Conservation (phyloP, 2,329 filamentous ascomycete genomes). For the Aureobasidium musti region DNA sequence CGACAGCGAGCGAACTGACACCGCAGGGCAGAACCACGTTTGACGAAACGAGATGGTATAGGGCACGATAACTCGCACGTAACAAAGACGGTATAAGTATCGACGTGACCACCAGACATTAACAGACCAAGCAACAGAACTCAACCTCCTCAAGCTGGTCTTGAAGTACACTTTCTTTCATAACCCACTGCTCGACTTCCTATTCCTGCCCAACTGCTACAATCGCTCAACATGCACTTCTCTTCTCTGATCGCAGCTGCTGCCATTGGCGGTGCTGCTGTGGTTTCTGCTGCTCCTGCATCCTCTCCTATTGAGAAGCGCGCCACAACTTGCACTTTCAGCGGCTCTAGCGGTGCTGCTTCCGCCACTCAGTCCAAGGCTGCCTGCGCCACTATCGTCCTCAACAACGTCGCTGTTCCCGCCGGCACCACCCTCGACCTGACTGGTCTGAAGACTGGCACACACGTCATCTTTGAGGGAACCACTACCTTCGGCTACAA, state of each 20-base stretch:
- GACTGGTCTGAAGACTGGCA: conserved; percentile 40
- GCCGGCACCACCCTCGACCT: conserved; percentile 45
- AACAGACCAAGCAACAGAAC: conserved; percentile 10
- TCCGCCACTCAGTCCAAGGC: conserved; percentile 31
- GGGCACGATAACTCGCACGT: neutral
- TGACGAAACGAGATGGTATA: conserved; percentile 3
- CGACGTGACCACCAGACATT: neutral
- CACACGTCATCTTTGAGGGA: conserved; percentile 61
- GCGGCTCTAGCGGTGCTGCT: conserved; percentile 28
- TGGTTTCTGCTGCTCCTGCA: conserved; percentile 26
- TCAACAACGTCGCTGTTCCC: conserved; percentile 44
- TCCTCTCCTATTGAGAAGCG: conserved; percentile 24
- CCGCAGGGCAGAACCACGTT: neutral
- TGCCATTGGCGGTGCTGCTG: conserved; percentile 27
- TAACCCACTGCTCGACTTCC: neutral
- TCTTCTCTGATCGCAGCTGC: conserved; percentile 30
- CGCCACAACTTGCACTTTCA: conserved; percentile 32
- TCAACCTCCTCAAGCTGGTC: conserved; percentile 17
- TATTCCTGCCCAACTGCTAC: conserved; percentile 14
- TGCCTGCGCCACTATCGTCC: conserved; percentile 44
- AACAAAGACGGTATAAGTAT: conserved; percentile 15
- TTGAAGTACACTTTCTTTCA: conserved; percentile 7
- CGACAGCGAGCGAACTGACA: conserved; percentile 2
- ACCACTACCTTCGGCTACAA: conserved; percentile 67
- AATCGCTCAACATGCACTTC: conserved; percentile 24